Conservation (phyloP, 495 filamentous ascomycete species). For the Parathielavia appendiculata region DNA sequence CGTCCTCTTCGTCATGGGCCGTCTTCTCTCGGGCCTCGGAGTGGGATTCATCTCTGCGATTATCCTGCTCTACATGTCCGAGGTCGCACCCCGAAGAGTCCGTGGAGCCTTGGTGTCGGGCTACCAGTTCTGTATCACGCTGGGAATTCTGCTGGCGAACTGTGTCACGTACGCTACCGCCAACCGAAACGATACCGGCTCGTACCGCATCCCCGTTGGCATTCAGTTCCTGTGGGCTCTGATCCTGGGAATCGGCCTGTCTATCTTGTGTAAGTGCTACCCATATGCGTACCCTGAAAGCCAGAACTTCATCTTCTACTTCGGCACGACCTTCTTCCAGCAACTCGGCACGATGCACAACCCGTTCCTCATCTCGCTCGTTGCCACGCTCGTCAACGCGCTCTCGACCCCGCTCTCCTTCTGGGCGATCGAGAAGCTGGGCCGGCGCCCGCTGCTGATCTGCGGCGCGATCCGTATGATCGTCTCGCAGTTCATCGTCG, state of each 20-base stretch:
- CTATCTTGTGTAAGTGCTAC: slow-evolving; percentile 45
- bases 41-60: slow-evolving; percentile 69
- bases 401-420: slow-evolving; percentile 73
- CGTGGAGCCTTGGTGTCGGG: slow-evolving; percentile 68
- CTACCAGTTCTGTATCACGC: slow-evolving; percentile 74
- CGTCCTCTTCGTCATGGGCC: slow-evolving; percentile 55
- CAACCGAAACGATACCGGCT: slow-evolving; percentile 56
- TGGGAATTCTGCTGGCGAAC: slow-evolving; percentile 67
- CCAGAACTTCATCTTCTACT: slow-evolving; percentile 96
- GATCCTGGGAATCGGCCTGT: slow-evolving; percentile 57
- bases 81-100: slow-evolving; percentile 57
- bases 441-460: slow-evolving; percentile 72
- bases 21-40: slow-evolving; percentile 64
- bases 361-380: slow-evolving; percentile 72
- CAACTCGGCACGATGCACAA: slow-evolving; percentile 63
- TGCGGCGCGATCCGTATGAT: slow-evolving; percentile 74
- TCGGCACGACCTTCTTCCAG: slow-evolving; percentile 73
- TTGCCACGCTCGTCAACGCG: slow-evolving; percentile 83
- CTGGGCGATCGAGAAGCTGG: slow-evolving; percentile 71
- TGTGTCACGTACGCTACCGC: slow-evolving; percentile 66
- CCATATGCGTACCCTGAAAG: neutral
- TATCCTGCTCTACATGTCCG: slow-evolving; percentile 71
- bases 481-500: slow-evolving; percentile 75
- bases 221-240: slow-evolving; percentile 67
- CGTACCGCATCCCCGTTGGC: slow-evolving; percentile 67